phyloP scores from a whole-genome alignment of 2,329 filamentous ascomycete genomes.

The Talaromyces sp. region DNA sequence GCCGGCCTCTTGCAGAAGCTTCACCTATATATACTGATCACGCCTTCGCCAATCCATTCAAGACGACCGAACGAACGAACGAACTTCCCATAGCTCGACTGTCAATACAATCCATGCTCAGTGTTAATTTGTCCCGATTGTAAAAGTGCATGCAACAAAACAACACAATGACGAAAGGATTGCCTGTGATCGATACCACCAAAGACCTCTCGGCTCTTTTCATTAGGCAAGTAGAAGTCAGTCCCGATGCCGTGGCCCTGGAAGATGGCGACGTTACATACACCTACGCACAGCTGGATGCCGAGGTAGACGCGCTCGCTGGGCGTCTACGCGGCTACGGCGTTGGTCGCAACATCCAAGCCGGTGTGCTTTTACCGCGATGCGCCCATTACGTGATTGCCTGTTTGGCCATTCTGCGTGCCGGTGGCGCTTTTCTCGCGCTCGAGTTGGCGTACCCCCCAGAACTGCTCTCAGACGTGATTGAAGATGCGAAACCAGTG shows the following conservation, averaged over 20 bases:
- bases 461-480: slow-evolving; percentile 68
- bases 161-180: slow-evolving; percentile 32
- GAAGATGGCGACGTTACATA: slow-evolving; percentile 66
- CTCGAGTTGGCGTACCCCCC: slow-evolving; percentile 76
- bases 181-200: slow-evolving; percentile 65
- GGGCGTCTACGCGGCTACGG: slow-evolving; percentile 62
- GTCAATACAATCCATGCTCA: background rate
- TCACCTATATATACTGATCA: background rate
- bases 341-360: slow-evolving; percentile 68
- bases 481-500: slow-evolving; percentile 69
- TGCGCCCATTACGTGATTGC: slow-evolving; percentile 77
- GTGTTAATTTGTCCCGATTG: background rate
- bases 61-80: background rate
- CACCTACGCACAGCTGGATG: slow-evolving; percentile 70
- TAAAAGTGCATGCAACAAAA: background rate
- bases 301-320: slow-evolving; percentile 63
- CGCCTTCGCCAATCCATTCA: background rate
- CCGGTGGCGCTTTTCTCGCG: slow-evolving; percentile 75
- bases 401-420: slow-evolving; percentile 71
- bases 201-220: slow-evolving; percentile 74
- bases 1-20: background rate
- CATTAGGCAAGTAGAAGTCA: slow-evolving; percentile 62
- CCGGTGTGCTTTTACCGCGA: slow-evolving; percentile 71
- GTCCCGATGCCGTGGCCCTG: slow-evolving; percentile 66
- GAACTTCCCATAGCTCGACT: background rate